phyloP scores from a whole-genome alignment of 2,329 filamentous ascomycete species.

The Fusarium sp. region DNA sequence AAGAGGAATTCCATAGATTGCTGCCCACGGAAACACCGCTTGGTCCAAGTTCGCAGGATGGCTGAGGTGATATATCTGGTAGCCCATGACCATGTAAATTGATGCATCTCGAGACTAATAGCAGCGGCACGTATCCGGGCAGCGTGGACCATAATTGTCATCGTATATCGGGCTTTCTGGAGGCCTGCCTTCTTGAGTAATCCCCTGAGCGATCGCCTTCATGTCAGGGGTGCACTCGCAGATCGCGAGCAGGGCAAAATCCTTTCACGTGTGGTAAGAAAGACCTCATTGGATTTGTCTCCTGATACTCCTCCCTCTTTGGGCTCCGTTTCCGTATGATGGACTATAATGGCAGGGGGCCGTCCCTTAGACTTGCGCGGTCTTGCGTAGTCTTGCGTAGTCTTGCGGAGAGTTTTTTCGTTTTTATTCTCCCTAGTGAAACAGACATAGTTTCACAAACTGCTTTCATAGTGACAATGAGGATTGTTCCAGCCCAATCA shows the following conservation, averaged over 20 bases:
- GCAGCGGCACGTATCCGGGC: slow-evolving; percentile 27
- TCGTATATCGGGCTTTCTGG: slow-evolving; percentile 24
- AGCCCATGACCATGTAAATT: slow-evolving; percentile 12
- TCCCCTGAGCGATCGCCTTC: slow-evolving; percentile 36
- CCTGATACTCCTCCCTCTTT: slow-evolving; percentile 34
- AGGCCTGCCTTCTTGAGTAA: slow-evolving; percentile 29
- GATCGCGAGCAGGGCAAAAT: slow-evolving; percentile 30
- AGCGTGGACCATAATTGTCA: slow-evolving; percentile 19
- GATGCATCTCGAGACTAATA: slow-evolving; percentile 26
- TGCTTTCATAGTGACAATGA: slow-evolving; percentile 16
- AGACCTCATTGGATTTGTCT: slow-evolving; percentile 25
- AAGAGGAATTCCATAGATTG: slow-evolving; percentile 18
- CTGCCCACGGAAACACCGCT: slow-evolving; percentile 7
- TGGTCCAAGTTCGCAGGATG: slow-evolving; percentile 12
- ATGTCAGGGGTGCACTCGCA: slow-evolving; percentile 29
- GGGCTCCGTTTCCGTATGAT: slow-evolving; percentile 22
- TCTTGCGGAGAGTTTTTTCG: slow-evolving; percentile 9
- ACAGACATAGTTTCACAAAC: slow-evolving; percentile 40
- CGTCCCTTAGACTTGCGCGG: slow-evolving; percentile 7
- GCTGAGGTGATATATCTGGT: slow-evolving; percentile 12
- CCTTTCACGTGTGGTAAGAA: slow-evolving; percentile 17
- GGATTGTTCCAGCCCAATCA: slow-evolving; percentile 27
- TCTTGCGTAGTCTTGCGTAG: background rate
- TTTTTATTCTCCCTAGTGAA: slow-evolving; percentile 34
- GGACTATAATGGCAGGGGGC: slow-evolving; percentile 3